A percentile compares a stretch with the other conserved stretches of the same genome.
Evolutionary conservation across 2,329 filamentous ascomycete genomes (phyloP).

Genomic region (Lachnellula arida): DNA sequence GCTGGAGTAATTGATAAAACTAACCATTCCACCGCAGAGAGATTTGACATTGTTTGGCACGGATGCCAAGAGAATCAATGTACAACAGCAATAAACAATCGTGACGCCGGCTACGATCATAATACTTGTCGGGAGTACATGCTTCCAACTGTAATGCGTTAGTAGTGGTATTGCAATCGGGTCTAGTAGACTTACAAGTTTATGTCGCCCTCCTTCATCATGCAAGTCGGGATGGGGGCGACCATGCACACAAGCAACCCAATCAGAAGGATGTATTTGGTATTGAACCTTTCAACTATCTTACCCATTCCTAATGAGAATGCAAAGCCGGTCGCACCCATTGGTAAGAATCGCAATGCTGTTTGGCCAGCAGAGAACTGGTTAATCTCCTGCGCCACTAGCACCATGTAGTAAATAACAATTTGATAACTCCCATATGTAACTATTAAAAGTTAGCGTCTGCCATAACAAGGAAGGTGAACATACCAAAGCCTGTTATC

Average conservation of each 20-base stretch:
- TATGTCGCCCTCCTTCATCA: too few relatives aligned
- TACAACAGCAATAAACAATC: slow-evolving; percentile 39
- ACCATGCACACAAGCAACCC: too few relatives aligned
- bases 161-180: too few relatives aligned
- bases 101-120: slow-evolving; percentile 38
- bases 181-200: too few relatives aligned
- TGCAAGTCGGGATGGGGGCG: too few relatives aligned
- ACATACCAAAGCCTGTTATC: slow-evolving; percentile 13
- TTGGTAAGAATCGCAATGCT: slow-evolving; percentile 38
- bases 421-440: slow-evolving; percentile 40
- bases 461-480: slow-evolving; percentile 22
- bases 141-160: too few relatives aligned
- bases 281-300: slow-evolving; percentile 23
- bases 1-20: too few relatives aligned
- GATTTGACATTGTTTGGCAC: slow-evolving; percentile 39
- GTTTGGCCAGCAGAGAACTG: slow-evolving; percentile 36
- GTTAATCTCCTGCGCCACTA: slow-evolving; percentile 38
- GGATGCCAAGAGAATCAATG: slow-evolving; percentile 36
- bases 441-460: slow-evolving; percentile 37
- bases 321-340: slow-evolving; percentile 37
- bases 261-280: too few relatives aligned
- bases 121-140: slow-evolving; percentile 30
- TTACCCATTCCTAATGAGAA: slow-evolving; percentile 34
- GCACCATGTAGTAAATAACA: slow-evolving; percentile 39
- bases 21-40: slow-evolving; percentile 35